Evolutionary conservation across 2,329 filamentous ascomycete species (phyloP).

Genomic region (Diatrype stigma): DNA sequence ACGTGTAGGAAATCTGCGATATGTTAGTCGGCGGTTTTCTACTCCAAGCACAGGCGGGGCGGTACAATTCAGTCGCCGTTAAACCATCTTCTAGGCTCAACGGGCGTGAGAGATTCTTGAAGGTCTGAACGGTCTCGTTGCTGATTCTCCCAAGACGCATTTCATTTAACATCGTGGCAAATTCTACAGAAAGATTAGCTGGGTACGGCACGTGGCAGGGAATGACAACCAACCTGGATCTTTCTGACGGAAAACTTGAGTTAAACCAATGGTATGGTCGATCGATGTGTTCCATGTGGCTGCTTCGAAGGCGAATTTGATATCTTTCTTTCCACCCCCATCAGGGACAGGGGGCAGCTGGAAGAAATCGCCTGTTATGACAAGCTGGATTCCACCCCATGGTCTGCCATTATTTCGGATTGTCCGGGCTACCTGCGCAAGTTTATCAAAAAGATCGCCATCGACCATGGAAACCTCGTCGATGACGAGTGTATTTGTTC

Average conservation of each 20-base stretch:
- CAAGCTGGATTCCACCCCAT: constrained; percentile 92
- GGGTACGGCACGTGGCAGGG: neutral
- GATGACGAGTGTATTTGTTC: constrained; percentile 81
- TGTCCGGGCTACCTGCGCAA: constrained; percentile 79
- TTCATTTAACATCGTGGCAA: constrained; percentile 94
- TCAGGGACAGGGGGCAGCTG: constrained; percentile 94
- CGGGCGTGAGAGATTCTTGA: constrained; percentile 68
- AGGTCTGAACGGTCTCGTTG: constrained; percentile 69
- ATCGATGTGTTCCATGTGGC: constrained; percentile 89
- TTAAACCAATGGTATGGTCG: constrained; percentile 91
- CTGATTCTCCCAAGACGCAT: constrained; percentile 87
- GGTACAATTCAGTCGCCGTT: constrained; percentile 77
- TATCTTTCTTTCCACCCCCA: constrained; percentile 54
- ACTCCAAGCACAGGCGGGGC: constrained; percentile 3
- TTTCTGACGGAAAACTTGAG: constrained; percentile 93
- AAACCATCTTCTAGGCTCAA: constrained; percentile 70
- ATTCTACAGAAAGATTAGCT: constrained; percentile 48
- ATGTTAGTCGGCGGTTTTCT: constrained; percentile 17
- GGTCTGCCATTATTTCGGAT: constrained; percentile 88
- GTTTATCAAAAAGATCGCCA: constrained; percentile 92
- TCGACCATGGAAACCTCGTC: constrained; percentile 99
- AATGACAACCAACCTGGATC: constrained; percentile 56
- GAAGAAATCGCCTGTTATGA: constrained; percentile 97
- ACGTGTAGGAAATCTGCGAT: constrained; percentile 73
- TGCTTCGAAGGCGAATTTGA: constrained; percentile 91